phyloP scores from a whole-genome alignment of 2,329 filamentous ascomycete genomes.

The Chaetoscypha palmicola region DNA sequence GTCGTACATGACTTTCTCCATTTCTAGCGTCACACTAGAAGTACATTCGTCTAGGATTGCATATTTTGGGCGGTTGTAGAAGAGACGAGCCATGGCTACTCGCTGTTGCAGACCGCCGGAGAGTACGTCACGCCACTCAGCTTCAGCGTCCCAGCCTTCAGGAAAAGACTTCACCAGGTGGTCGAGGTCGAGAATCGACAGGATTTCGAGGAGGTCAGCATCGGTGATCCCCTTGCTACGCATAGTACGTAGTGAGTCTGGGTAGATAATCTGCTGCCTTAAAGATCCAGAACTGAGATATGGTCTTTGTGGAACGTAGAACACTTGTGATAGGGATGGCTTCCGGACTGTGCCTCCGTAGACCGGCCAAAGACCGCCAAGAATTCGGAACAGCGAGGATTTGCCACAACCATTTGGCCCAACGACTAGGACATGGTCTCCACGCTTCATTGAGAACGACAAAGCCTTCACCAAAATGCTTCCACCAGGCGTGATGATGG shows the following conservation, averaged over 20 bases:
- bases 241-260: conserved; percentile 82
- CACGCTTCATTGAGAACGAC: conserved; percentile 78
- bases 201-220: conserved; percentile 67
- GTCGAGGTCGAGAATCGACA: conserved; percentile 75
- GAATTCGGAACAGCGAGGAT: conserved; percentile 89
- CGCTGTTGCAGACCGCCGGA: conserved; percentile 91
- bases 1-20: conserved; percentile 95
- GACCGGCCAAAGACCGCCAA: conserved; percentile 94
- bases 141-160: conserved; percentile 83
- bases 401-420: conserved; percentile 97
- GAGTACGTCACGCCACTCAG: conserved; percentile 92
- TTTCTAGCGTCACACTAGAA: conserved; percentile 87
- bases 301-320: conserved; percentile 94
- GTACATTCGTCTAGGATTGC: conserved; percentile 98
- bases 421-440: conserved; percentile 84
- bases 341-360: conserved; percentile 93
- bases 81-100: conserved; percentile 90
- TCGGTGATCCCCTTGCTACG: conserved; percentile 78
- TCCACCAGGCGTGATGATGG: conserved; percentile 94
- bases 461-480: conserved; percentile 82
- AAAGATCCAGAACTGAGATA: conserved; percentile 87
- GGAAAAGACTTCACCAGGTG: conserved; percentile 71
- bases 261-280: conserved; percentile 96
- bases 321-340: conserved; percentile 86
- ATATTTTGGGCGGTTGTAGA: conserved; percentile 88